Evolutionary conservation across 768 basidiomycete genomes (phyloP).

Genomic region (Rhizopogon vulgaris): DNA sequence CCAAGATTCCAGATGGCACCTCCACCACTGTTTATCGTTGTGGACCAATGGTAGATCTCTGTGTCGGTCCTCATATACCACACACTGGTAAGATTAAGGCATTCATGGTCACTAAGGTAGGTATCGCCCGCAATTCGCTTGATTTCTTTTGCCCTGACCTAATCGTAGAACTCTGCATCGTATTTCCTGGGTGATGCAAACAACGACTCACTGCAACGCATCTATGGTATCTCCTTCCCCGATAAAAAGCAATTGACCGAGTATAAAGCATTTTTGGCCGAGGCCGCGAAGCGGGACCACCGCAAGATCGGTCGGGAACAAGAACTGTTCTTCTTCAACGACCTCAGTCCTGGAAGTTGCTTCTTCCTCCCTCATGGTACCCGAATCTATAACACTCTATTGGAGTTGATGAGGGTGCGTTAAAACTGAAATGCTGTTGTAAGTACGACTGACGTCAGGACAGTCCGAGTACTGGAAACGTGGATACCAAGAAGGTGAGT

Average conservation of each 20-base stretch:
- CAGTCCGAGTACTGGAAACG: conserved; percentile 92
- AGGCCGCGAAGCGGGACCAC: conserved; percentile 98
- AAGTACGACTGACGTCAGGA: conserved; percentile 3
- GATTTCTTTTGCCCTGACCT: conserved; percentile 1
- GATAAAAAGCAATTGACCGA: conserved; percentile 93
- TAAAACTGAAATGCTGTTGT: conserved; percentile 1
- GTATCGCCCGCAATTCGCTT: background rate
- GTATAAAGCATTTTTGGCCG: conserved; percentile 92
- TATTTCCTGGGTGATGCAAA: conserved; percentile 94
- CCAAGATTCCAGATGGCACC: conserved; percentile 93
- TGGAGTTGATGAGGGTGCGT: conserved; percentile 86
- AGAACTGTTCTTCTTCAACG: conserved; percentile 98
- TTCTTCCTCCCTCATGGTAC: conserved; percentile 99
- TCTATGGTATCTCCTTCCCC: conserved; percentile 98
- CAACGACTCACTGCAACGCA: conserved; percentile 91
- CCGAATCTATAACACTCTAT: conserved; percentile 89
- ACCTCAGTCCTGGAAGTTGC: conserved; percentile 87
- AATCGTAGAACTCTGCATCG: conserved; percentile 81
- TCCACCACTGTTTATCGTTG: conserved; percentile 98
- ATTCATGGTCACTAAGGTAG: conserved; percentile 91
- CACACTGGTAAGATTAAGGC: conserved; percentile 98
- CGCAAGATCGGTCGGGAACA: conserved; percentile 97
- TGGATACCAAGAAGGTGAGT: conserved; percentile 84
- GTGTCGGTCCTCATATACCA: conserved; percentile 95
- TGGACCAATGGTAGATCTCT: conserved; percentile 97